Base-by-base conservation (phyloP, 2,329 filamentous ascomycete species). In the Zymoseptoria tritici region DNA sequence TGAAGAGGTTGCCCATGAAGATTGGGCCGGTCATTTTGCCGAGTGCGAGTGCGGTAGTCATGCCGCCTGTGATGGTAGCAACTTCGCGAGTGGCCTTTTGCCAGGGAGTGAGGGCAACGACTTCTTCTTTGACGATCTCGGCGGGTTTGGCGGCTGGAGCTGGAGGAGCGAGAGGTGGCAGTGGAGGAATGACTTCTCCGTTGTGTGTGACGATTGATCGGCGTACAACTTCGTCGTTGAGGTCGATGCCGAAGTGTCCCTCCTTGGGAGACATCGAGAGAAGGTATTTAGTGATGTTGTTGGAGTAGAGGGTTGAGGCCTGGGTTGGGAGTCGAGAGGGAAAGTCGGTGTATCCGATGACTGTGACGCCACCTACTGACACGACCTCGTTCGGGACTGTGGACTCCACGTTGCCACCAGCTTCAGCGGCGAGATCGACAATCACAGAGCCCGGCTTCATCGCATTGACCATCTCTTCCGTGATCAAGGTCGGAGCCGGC, bases 401-500 rank as follows among this genome's bases (percentile, higher is more conserved):
- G 64, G 87, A 85, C 74, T 91, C 90, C 69, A 91, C 95, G 68
- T 96, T 96, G 0, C 91, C 91, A 49, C 91, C 91, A 57, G 89
- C 88, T 73, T 96, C 91, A 16, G 91, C 89, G 20, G 91, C 91
- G 63, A 96, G 79, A 76, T 96, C 91, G 8, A 96, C 91, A 68
- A 96, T 81, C 3, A 96, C 88, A 2, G 90, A 94, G 21, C 91
- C 91, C 2, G 91, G 91, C 72, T 90, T 95, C 91, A 96, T 96
- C 52, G 88, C 86, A 65, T 87, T 82, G 26, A 93, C 80, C 83
- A 91, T 91, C 66, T 84, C 82, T 74, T 89, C 89, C 4, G 88
- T 92, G 68, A 96, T 92, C 29, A 96, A 79, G 69, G 88, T 93
- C 0, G 91, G 91, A 0, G 91, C 90, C 26, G 88, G 88, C 66